Conservation (phyloP, 2,329 filamentous ascomycete genomes). For the Davidsoniella neocaledoniae region DNA sequence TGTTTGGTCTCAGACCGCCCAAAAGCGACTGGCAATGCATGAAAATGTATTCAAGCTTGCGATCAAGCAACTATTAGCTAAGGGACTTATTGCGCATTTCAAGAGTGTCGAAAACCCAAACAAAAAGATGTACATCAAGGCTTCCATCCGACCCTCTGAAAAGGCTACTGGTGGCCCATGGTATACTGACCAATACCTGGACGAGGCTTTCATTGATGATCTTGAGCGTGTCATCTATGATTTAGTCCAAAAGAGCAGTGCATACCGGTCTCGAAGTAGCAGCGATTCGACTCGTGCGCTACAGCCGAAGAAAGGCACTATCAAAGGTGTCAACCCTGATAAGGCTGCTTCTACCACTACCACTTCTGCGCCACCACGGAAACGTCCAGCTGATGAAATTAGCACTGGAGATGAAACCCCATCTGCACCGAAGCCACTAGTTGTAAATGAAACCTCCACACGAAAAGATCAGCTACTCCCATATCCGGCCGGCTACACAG, state of each 20-base stretch:
- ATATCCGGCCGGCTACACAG: slow-evolving; percentile 48
- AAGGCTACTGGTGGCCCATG: slow-evolving; percentile 86
- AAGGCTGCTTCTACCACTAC: slow-evolving; percentile 18
- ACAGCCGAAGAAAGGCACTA: slow-evolving; percentile 37
- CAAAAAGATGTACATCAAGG: slow-evolving; percentile 93
- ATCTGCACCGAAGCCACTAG: slow-evolving; percentile 16
- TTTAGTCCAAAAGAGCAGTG: slow-evolving; percentile 55
- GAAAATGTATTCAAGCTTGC: slow-evolving; percentile 66
- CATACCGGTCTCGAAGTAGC: slow-evolving; percentile 35
- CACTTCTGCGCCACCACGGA: slow-evolving; percentile 19
- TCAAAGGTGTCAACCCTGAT: slow-evolving; percentile 27
- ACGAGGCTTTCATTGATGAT: slow-evolving; percentile 71
- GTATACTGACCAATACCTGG: slow-evolving; percentile 83
- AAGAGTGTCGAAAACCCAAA: slow-evolving; percentile 82
- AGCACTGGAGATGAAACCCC: slow-evolving; percentile 16
- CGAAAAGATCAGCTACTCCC: slow-evolving; percentile 30
- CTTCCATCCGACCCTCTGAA: slow-evolving; percentile 67
- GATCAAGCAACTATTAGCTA: slow-evolving; percentile 68
- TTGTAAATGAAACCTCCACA: slow-evolving; percentile 12
- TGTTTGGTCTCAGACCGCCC: slow-evolving; percentile 80
- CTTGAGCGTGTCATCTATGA: slow-evolving; percentile 59
- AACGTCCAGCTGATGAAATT: slow-evolving; percentile 28
- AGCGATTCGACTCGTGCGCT: slow-evolving; percentile 22
- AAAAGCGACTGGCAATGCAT: slow-evolving; percentile 64
- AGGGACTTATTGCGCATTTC: slow-evolving; percentile 71